Conservation (phyloP, 148 eudicot genomes). For the Spergularia bocconei region DNA sequence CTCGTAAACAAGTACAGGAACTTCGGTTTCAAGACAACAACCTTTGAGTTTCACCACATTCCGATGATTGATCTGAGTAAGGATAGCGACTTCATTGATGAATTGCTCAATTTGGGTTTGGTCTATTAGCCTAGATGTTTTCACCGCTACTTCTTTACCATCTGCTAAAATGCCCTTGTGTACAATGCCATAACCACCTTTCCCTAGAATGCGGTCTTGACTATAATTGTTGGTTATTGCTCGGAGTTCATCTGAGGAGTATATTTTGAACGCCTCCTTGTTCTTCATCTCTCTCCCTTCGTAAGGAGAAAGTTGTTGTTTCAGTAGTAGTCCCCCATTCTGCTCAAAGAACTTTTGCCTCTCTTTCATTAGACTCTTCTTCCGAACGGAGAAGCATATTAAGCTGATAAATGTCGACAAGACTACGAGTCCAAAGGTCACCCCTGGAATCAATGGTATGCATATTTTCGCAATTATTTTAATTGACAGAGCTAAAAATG, state of each 20-base stretch:
- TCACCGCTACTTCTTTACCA: conserved; percentile 19
- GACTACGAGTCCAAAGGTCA: conserved; percentile 5
- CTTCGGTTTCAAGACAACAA: conserved; percentile 30
- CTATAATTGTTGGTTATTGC: conserved; percentile 16
- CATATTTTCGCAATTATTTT: no score
- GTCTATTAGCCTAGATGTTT: conserved; percentile 15
- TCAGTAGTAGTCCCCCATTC: conserved; percentile 23
- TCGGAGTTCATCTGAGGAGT: conserved; percentile 16
- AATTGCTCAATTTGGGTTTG: conserved; percentile 27
- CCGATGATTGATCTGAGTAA: conserved; percentile 30
- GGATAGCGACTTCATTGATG: conserved; percentile 24
- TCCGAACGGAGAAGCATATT: background rate
- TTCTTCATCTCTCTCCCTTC: background rate
- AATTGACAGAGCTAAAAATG: background rate
- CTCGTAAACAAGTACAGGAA: conserved; percentile 29
- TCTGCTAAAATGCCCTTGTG: conserved; percentile 27
- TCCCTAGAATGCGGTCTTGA: conserved; percentile 23
- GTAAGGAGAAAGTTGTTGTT: conserved; percentile 1
- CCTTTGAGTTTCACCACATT: conserved; percentile 31
- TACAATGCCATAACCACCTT: conserved; percentile 26
- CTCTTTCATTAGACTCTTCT: conserved; percentile 3
- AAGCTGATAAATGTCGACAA: background rate
- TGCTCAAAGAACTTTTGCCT: conserved; percentile 19
- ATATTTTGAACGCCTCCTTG: conserved; percentile 17
- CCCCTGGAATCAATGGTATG: background rate